phyloP scores from a whole-genome alignment of 768 basidiomycete genomes.

The Pilatotrama ljubarskyi region DNA sequence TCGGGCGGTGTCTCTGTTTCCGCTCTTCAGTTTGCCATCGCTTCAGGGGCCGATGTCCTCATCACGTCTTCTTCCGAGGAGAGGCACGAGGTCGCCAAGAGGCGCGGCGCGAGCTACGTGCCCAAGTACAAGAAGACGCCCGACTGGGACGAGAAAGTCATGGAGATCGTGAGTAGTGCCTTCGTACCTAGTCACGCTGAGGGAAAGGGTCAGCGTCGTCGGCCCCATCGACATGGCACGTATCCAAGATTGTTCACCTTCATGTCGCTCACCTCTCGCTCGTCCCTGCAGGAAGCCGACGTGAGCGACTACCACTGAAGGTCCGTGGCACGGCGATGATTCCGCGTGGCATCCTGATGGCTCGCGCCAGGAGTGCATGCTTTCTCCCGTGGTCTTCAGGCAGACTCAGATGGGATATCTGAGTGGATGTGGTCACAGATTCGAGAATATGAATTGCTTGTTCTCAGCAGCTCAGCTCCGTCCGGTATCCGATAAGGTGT shows the following conservation, averaged over 20 bases:
- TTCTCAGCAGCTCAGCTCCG: constrained; percentile 45
- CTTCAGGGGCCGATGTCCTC: constrained; percentile 64
- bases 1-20: constrained; percentile 58
- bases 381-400: constrained; percentile 12
- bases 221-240: constrained; percentile 48
- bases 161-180: constrained; percentile 44
- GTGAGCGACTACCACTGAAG: constrained; percentile 12
- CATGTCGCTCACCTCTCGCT: neutral
- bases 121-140: constrained; percentile 64
- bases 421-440: constrained; percentile 36
- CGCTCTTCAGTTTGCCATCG: constrained; percentile 60
- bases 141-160: constrained; percentile 58
- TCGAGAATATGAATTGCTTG: constrained; percentile 53
- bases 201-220: constrained; percentile 37
- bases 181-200: constrained; percentile 28
- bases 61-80: constrained; percentile 66
- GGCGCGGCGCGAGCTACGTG: constrained; percentile 53
- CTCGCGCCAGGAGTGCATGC: constrained; percentile 54
- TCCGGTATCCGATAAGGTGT: constrained; percentile 58
- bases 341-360: constrained; percentile 58
- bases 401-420: constrained; percentile 40
- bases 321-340: constrained; percentile 29
- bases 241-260: constrained; percentile 13
- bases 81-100: constrained; percentile 53
- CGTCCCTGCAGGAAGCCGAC: constrained; percentile 15